phyloP scores from a whole-genome alignment of 1,139 yeast genomes.

The Diutina ranongensis region DNA sequence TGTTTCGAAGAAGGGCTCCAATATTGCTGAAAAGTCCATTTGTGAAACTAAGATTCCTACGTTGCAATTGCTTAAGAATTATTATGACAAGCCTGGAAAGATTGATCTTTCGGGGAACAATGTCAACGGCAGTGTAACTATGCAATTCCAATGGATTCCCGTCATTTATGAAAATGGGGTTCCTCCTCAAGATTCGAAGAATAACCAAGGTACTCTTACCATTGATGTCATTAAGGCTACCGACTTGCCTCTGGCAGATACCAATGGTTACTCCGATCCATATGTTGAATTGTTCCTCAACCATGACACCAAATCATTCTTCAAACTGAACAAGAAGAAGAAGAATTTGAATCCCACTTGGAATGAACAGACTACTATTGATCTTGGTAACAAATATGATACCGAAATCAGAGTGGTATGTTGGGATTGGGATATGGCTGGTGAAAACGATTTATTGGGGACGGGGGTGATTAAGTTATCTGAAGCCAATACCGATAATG shows the following conservation, averaged over 20 bases:
- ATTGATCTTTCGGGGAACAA: slow-evolving; percentile 37
- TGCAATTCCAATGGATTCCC: slow-evolving; percentile 77
- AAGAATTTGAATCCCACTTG: slow-evolving; percentile 82
- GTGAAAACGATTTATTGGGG: slow-evolving; percentile 77
- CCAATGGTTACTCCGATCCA: slow-evolving; percentile 91
- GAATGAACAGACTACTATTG: slow-evolving; percentile 49
- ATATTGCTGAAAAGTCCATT: slow-evolving; percentile 45
- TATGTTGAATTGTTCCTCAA: slow-evolving; percentile 58
- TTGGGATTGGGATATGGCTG: slow-evolving; percentile 89
- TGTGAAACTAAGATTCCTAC: slow-evolving; percentile 64
- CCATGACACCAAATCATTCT: slow-evolving; percentile 43
- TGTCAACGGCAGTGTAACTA: slow-evolving; percentile 39
- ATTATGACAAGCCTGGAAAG: slow-evolving; percentile 47
- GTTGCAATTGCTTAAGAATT: slow-evolving; percentile 49
- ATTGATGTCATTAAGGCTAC: slow-evolving; percentile 55
- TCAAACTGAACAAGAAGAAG: slow-evolving; percentile 70
- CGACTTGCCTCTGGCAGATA: slow-evolving; percentile 72
- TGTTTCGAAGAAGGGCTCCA: slow-evolving; percentile 38
- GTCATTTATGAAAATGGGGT: slow-evolving; percentile 40
- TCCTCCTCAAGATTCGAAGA: slow-evolving; percentile 65
- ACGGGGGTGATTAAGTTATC: slow-evolving; percentile 46
- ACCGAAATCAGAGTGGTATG: slow-evolving; percentile 48
- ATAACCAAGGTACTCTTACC: slow-evolving; percentile 66
- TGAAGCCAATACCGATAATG: slow-evolving; percentile 37
- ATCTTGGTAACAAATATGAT: slow-evolving; percentile 48